Conservation (phyloP, 495 filamentous ascomycete species). For the Aspergillus cristatus region DNA sequence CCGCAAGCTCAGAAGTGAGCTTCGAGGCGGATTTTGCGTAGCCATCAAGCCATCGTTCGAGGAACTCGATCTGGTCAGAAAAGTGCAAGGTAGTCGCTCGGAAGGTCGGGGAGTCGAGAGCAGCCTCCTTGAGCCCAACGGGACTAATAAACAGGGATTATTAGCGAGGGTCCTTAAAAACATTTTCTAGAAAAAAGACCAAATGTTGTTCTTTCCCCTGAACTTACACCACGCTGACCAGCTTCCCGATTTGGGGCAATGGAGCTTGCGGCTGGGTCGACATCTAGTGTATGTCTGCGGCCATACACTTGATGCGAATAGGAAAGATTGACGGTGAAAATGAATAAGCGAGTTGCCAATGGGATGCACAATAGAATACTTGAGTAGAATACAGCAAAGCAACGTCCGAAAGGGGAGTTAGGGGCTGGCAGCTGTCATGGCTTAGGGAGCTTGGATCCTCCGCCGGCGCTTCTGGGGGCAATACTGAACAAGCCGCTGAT, state of each 20-base stretch:
- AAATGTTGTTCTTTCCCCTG: no score
- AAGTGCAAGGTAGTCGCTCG: constrained; percentile 83
- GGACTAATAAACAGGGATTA: constrained; percentile 40
- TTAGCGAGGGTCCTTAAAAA: constrained; percentile 9
- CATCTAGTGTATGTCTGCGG: constrained; percentile 38
- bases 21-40: constrained; percentile 73
- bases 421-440: constrained; percentile 1
- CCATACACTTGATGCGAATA: constrained; percentile 27
- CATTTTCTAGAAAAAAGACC: no score
- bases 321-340: constrained; percentile 3
- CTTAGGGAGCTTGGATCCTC: constrained; percentile 8
- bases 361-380: not conserved
- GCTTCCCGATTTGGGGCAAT: constrained; percentile 43
- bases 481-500: constrained; percentile 13
- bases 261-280: constrained; percentile 31
- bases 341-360: not conserved
- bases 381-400: constrained; percentile 5
- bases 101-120: constrained; percentile 92
- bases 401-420: constrained; percentile 3
- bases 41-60: constrained; percentile 89
- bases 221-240: constrained; percentile 47
- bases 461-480: constrained; percentile 8
- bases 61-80: constrained; percentile 78
- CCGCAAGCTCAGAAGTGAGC: constrained; percentile 61
- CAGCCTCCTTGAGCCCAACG: constrained; percentile 88